Base-by-base conservation (phyloP, 2,329 filamentous ascomycete species). In the Ophiostoma himal-ulmi region DNA sequence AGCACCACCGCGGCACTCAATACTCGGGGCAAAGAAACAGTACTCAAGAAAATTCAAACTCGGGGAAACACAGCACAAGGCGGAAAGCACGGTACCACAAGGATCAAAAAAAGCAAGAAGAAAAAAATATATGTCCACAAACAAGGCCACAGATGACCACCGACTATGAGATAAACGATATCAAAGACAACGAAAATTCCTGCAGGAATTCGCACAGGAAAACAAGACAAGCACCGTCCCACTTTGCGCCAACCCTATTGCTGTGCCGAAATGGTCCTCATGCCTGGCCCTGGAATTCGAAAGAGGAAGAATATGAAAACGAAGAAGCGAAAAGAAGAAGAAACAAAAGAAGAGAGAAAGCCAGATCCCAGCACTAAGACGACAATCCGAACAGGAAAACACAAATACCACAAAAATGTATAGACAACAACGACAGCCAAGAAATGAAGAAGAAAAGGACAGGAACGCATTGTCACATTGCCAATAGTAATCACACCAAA, bases 221-320 rank as follows among this genome's bases (percentile, higher is more conserved):
- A 60, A 69, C 20, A 65, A 69, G 65, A 68, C 70, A 72, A 73
- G 71, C 72, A 72, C 69, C 70, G 69, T 70, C 66, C 72, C 71
- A 73, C 62, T 70, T 70, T 73, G 72, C 73, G 73, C 73, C 73
- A 74, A 73, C 73, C 73, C 73, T 57, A 74, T 74, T 68, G 73
- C 73, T 72, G 73, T 72, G 73, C 73, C 71, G 64, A 70, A 74
- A 67, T 73, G 73, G 72, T 73, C 64, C 68, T 71, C 68, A 69
- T 73, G 72, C 69, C 71, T 71, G 67, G 70, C 67, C 70, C 68
- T 68, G 14, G 34, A 68, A 71, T 70, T 67, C 57, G 17, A 34
- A 36, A 36, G 20, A 36, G 60, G 20, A 44, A 60, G 10, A 54
- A 22, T 20, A 36, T 36, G 48, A 71, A 68, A 39, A 54, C n/a